Evolutionary conservation across 2,329 filamentous ascomycete genomes (phyloP).

Genomic region (Fusarium sp.): DNA sequence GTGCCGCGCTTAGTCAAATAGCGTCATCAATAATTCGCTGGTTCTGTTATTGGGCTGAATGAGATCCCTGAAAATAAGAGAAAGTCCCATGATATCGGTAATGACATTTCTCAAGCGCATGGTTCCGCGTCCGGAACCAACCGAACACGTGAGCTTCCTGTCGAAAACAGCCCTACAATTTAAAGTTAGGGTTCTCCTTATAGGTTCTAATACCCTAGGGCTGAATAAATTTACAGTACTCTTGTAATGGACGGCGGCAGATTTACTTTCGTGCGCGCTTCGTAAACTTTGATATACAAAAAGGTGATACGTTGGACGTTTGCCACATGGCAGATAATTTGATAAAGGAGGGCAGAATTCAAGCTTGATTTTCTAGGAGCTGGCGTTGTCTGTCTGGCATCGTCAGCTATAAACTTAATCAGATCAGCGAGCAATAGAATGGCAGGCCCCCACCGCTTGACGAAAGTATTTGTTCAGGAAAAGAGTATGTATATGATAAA

Average conservation of each 20-base stretch:
- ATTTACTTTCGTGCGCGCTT: not conserved
- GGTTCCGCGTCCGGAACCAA: accelerated
- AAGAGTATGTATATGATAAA: accelerated
- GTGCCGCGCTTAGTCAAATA: not conserved
- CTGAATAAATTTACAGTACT: no score
- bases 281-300: accelerated
- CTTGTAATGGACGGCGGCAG: accelerated
- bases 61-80: not conserved
- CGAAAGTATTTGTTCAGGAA: not conserved
- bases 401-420: accelerated
- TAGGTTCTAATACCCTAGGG: not conserved
- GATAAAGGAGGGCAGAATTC: accelerated
- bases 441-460: accelerated
- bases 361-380: accelerated
- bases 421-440: no score
- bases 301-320: accelerated
- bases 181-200: not conserved
- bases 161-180: not conserved
- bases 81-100: not conserved
- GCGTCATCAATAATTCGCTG: not conserved
- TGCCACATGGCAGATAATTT: accelerated
- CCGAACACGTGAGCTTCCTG: not conserved
- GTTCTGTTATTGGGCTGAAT: not conserved
- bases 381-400: accelerated
- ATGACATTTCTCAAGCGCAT: not conserved